Base-by-base conservation (phyloP, 2,329 filamentous ascomycete genomes). In the Fusarium ambrosium region DNA sequence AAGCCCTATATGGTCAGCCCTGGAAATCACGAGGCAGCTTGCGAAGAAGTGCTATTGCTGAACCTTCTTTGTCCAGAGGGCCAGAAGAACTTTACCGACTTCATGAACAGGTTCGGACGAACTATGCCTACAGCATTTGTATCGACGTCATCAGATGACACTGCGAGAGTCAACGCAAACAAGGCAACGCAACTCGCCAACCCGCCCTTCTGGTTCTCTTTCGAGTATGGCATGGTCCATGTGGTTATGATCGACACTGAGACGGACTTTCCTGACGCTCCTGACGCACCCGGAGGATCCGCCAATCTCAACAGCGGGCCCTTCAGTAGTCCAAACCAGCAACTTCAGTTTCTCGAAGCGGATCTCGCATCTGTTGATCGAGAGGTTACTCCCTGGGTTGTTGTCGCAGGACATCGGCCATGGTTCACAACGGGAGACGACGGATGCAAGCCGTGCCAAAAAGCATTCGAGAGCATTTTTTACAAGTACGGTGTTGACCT, bases 311-410 rank as follows among this genome's bases (percentile, higher is more conserved):
- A 72, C 2, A 70, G 70, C 4, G 70, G 70, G 18, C 70, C 70
- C 0, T 72, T 72, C 6, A 70, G 70, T 0, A 59, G 41, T 0
- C 70, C 70, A 0, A 60, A 72, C 4, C 70, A 72, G 14, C 70
- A 73, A 4, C 13, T 72, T 1, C 60, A 73, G 4, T 72, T 72
- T 16, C 61, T 72, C 0, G 70, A 73, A 8, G 66, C 70, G 1
- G 70, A 72, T n/a, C 48, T 91, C 0, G 86, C 87, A 0, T 87
- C 86, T 0, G 88, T 91, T 37, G 88, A 91, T 79, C 86, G 89
- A 59, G 80, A 74, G 4, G 82, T 89, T 0, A 91, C 89, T 0
- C 89, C 89, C 0, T 91, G 79, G 79, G 60, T 80, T 2, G 59
- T 80, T 29, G 78, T 80, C 16, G 77, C 81, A 4, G 85, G 85